phyloP scores from a whole-genome alignment of 73 alveolate species.

The Tetrahymena thermophila region DNA sequence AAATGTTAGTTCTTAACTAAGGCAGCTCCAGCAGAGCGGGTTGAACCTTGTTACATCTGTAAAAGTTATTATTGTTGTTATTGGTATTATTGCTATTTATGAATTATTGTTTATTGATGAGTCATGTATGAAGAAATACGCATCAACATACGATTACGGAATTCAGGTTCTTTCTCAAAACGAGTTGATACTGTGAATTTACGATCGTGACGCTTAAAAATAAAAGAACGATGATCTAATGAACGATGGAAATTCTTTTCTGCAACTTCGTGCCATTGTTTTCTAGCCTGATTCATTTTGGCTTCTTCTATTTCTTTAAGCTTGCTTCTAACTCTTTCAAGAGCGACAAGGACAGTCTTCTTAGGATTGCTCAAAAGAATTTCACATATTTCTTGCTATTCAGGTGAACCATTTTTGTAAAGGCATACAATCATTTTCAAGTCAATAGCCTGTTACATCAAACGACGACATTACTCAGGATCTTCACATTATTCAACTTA shows the following conservation, averaged over 20 bases:
- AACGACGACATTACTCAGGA: neutral
- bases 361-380: conserved; percentile 24
- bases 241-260: conserved; percentile 43
- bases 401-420: conserved; percentile 18
- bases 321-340: conserved; percentile 34
- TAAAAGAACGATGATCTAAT: conserved; percentile 52
- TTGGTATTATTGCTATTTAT: neutral
- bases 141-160: neutral
- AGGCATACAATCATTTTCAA: conserved; percentile 16
- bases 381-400: conserved; percentile 33
- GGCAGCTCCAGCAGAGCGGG: neutral
- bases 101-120: neutral
- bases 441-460: conserved; percentile 20
- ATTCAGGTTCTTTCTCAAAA: neutral
- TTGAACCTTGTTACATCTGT: neutral
- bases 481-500: conserved; percentile 8
- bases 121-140: neutral
- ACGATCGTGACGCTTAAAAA: conserved; percentile 48
- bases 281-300: conserved; percentile 18
- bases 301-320: conserved; percentile 21
- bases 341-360: conserved; percentile 26
- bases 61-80: neutral
- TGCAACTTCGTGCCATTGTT: conserved; percentile 42
- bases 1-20: neutral
- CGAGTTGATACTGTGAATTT: neutral